phyloP scores from a whole-genome alignment of 208 protist species.

The Kentomonas sorsogonicus region DNA sequence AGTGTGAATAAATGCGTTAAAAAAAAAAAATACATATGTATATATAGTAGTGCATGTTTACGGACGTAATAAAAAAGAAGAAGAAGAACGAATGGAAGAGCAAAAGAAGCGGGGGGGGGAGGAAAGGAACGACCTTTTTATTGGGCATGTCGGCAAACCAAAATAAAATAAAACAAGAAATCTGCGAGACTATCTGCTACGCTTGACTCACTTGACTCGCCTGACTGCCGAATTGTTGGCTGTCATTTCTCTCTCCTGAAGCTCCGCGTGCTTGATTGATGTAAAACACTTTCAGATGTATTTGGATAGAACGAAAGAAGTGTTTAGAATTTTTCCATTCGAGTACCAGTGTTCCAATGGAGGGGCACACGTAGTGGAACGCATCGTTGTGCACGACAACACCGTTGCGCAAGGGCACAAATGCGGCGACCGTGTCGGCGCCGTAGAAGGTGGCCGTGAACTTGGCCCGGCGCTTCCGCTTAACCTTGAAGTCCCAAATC shows the following conservation, averaged over 20 bases:
- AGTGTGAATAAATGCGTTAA: neutral
- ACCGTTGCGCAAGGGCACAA: no score
- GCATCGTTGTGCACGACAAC: conserved; percentile 13
- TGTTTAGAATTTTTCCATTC: conserved; percentile 47
- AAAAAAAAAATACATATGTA: conserved; percentile 17
- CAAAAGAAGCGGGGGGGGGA: no score
- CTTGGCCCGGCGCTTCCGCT: conserved; percentile 20
- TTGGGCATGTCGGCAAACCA: no score
- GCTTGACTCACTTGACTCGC: no score
- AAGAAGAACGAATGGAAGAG: conserved; percentile 17
- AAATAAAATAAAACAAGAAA: no score
- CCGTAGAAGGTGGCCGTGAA: conserved; percentile 49
- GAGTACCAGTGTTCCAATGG: conserved; percentile 40
- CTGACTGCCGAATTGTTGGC: no score
- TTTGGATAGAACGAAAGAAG: conserved; percentile 14
- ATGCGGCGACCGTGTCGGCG: no score
- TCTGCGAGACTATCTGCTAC: no score
- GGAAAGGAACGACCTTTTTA: no score
- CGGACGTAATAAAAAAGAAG: conserved; percentile 12
- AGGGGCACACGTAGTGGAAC: conserved; percentile 44
- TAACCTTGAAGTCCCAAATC: conserved; percentile 58
- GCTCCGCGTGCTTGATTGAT: no score
- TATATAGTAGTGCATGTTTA: no score
- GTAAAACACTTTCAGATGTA: conserved; percentile 39
- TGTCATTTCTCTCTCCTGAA: no score